Base-by-base conservation (phyloP, 371 early-diverging fungal species). In the Mucor velutinosus region DNA sequence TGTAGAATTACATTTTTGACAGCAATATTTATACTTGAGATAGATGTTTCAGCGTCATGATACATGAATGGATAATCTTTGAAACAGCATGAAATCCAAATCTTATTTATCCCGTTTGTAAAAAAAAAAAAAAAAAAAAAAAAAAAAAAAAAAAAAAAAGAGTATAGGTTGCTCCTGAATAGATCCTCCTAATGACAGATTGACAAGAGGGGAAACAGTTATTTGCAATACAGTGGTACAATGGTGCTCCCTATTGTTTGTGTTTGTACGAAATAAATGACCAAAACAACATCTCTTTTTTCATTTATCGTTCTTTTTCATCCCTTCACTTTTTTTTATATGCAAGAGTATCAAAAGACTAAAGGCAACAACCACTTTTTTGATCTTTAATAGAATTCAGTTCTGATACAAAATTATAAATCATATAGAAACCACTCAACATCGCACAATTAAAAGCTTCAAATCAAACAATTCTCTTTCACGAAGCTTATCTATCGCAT, bases 401-500 rank as follows among this genome's bases (percentile, higher is more conserved):
- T 51, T 51, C 51, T 51, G 51, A 51, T 51, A 51, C 51, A 51
- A 62, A 33, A 21, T 27, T 35, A 45, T 21, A 30, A 23, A 58
- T 37, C 30, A 37, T 66, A 45, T 37, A 58, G 32, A 65, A 58
- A 59, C 45, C 41, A 32, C 21, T 32, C 62, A 51, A 39, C 60
- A 58, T 17, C 58, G 37, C 29, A 57, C 68, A 21, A 56, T 62
- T 8, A 57, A 62, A 41, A 51, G 56, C 33, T 37, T 59, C 41
- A 57, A 41, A 60, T 66, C 60, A 27, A 45, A 64, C 43, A 49
- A 27, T 15, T 53, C 64, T 35, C 58, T 70, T 33, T 62, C 63
- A 58, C 56, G 62, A 19, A 62, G 58, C 14, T 35, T 63, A 35
- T 58, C 58, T 35, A 14, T 63, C 37, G 35, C 62, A 65, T 33